Evolutionary conservation across 2,329 filamentous ascomycete genomes (phyloP), one percentile per base, ranked within the genome.

Genomic region (Fusarium sp.): DNA sequence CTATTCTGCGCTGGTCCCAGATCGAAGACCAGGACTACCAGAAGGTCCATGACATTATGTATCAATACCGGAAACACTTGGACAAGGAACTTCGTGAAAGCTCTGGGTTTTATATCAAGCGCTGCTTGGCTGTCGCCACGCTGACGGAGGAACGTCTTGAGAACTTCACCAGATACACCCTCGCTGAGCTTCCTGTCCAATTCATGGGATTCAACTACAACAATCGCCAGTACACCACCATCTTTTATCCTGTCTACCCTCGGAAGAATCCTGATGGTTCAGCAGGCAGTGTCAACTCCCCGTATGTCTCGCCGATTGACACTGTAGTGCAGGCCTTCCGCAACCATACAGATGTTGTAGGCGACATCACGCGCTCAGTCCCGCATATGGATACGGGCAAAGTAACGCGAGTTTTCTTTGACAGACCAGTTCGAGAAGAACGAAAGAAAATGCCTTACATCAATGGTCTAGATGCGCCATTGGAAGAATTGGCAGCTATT

Each of bases 51-150:
- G 26, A 38, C 1, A 45, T 61, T 11, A 44, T 45, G 50, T 45
- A 57, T 14, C 11, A 44, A 13, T 31, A 61, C 22, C 22, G 58
- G 2, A 18, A 42, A 11, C 3, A 7, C 5, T 57, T 57, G 14
- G 31, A 38, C 0, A 6, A 57, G 10, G 22, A 57, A 2, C 39
- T 61, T 0, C 11, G 26, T 1, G 14, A 26, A 38, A 61, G 59
- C 26, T 61, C 59, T 14, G 50, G 24, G 6, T 61, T 61, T 39
- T 61, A 57, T 14, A 57, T 61, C 31, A 61, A 61, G 20, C 59
- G 59, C 4, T 31, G 50, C 2, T 22, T 61, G 8, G 50, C 59
- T 31, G 39, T 61, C 24, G 50, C 59, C 22, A 61, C 59, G 6
- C 16, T 61, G 26, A 61, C 50, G 7, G 59, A 61, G 18, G 39